Evolutionary conservation across 441 rosid species (phyloP).

Genomic region (California macrophylla): DNA sequence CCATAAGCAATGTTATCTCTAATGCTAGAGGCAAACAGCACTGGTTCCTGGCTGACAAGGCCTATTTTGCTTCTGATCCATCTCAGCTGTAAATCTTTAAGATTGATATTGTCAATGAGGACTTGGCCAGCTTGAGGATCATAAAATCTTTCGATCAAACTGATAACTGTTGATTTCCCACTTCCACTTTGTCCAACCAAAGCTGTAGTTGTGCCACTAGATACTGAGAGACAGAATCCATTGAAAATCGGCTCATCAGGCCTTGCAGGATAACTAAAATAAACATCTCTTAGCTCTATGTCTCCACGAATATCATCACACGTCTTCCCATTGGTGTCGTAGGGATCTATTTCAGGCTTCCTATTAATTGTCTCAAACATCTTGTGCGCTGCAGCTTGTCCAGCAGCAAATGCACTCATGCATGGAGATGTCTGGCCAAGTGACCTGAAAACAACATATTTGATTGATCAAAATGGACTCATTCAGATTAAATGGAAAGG

Average conservation of each 20-base stretch:
- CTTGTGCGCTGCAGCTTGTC: constrained; percentile 68
- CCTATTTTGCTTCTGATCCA: constrained; percentile 69
- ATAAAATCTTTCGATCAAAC: constrained; percentile 66
- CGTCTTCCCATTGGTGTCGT: constrained; percentile 39
- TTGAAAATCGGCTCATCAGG: constrained; percentile 58
- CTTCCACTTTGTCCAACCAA: constrained; percentile 78
- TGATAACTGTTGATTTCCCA: constrained; percentile 73
- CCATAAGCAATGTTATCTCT: constrained; percentile 68
- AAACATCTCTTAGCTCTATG: constrained; percentile 50
- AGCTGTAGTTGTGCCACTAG: constrained; percentile 53
- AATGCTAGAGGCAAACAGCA: constrained; percentile 48
- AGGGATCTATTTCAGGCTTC: constrained; percentile 48
- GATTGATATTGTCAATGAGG: constrained; percentile 42
- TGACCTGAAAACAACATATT: constrained; percentile 30
- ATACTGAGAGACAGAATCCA: constrained; percentile 52
- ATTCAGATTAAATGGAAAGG: not conserved
- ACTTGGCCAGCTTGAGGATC: constrained; percentile 72
- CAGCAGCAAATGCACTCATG: constrained; percentile 52
- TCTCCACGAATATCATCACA: constrained; percentile 47
- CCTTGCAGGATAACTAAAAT: constrained; percentile 51
- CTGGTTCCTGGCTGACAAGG: constrained; percentile 70
- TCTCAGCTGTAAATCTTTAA: constrained; percentile 45
- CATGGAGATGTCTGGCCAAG: constrained; percentile 65
- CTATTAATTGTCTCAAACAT: constrained; percentile 66
- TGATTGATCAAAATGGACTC: not conserved